Evolutionary conservation across 2,329 filamentous ascomycete genomes (phyloP).

Genomic region (Aspergillus sp.): DNA sequence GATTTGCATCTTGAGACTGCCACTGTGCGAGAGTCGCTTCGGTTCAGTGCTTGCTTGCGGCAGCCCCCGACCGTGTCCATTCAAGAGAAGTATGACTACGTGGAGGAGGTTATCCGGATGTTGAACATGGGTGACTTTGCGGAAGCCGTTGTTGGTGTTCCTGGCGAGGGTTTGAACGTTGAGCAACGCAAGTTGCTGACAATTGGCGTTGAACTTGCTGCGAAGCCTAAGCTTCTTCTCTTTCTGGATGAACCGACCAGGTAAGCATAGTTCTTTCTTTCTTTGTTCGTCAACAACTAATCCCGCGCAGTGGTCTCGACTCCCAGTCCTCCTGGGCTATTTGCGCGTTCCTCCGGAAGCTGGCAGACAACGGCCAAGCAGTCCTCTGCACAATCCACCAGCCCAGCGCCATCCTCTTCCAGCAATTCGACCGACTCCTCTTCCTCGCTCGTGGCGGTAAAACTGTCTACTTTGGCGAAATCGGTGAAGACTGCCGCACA

Average conservation of each 20-base stretch:
- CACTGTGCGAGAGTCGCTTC: constrained; percentile 79
- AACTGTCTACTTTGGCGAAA: constrained; percentile 62
- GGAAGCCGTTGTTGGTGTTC: constrained; percentile 79
- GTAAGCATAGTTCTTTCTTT: constrained; percentile 1
- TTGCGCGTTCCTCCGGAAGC: constrained; percentile 71
- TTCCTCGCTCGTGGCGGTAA: constrained; percentile 59
- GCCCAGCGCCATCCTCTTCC: constrained; percentile 83
- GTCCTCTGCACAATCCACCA: constrained; percentile 93
- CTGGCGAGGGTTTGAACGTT: constrained; percentile 63
- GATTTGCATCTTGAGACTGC: constrained; percentile 78
- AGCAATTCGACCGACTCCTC: constrained; percentile 62
- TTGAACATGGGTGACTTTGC: constrained; percentile 84
- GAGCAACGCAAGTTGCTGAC: constrained; percentile 68
- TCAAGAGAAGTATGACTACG: constrained; percentile 73
- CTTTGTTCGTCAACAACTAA: neutral
- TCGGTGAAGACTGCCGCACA: constrained; percentile 51
- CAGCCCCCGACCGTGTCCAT: constrained; percentile 67
- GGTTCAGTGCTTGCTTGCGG: constrained; percentile 76
- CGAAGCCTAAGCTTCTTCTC: constrained; percentile 76
- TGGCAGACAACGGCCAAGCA: constrained; percentile 79
- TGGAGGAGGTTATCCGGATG: constrained; percentile 79
- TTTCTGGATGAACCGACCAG: constrained; percentile 89
- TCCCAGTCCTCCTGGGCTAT: constrained; percentile 89
- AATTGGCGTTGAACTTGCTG: constrained; percentile 87
- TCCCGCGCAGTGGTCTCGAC: constrained; percentile 63